Base-by-base conservation (phyloP, 148 eudicot genomes). In the Tetragonia tetragonoides region DNA sequence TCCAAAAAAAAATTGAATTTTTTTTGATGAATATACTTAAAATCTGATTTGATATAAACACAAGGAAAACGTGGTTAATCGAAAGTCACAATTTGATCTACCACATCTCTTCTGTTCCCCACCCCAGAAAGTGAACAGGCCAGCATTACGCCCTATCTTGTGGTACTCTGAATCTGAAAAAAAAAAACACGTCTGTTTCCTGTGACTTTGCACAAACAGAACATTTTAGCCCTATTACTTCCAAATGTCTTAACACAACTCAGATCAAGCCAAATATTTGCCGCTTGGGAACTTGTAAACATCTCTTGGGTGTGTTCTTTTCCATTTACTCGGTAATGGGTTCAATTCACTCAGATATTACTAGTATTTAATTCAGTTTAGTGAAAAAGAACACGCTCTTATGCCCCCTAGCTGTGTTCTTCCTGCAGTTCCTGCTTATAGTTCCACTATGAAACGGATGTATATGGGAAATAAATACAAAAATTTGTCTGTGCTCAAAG, bases 201-300 rank as follows among this genome's bases (percentile, higher is more conserved):
- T n/a, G 40, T 21, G 20, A 40, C 61, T 41, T 42, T n/a, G 1
- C 38, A n/a, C 76, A 74, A 59, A 74, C 28, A 3, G 34, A 16
- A 73, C 53, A 49, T 16, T 63, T 57, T 20, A 66, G 66, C 68
- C 76, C 60, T 21, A 64, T 10, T 28, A 17, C 28, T 42, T 73
- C 77, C 77, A 65, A 73, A 66, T 44, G 28, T 47, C 16, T 16
- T 62, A 24, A 68, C 42, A 49, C 15, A 53, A 53, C 60, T 49
- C 16, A 68, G 16, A 42, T 73, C 72, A 72, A 72, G 71, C 76
- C 76, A 78, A 64, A 44, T n/a, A 64, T 37, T 60, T 17, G 34
- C 34, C 34, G 34, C 34, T 28, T 28, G 34, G 34, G 34, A 28
- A 28, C 34, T 28, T 28, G 34, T 28, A 28, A 28, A 28, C 34